A percentile compares a stretch with the other conserved stretches of the same genome.
phyloP scores from a whole-genome alignment of 306 rosid genomes.

The Phaseolus lunatus region DNA sequence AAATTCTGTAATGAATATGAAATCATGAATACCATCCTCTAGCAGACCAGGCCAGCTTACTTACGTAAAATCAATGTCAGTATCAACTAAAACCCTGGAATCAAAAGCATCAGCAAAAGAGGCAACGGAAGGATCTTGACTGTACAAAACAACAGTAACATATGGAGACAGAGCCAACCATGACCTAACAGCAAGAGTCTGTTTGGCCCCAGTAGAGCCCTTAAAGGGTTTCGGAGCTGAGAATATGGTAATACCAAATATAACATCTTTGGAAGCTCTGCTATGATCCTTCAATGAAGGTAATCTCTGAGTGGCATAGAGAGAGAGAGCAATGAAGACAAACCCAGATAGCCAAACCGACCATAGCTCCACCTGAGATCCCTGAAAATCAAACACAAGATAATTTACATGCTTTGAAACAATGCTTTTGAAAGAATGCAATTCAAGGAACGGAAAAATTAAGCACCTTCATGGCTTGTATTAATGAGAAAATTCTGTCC shows the following conservation, averaged over 20 bases:
- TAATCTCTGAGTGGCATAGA: conserved; percentile 71
- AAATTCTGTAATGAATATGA: not conserved
- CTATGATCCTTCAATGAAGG: conserved; percentile 59
- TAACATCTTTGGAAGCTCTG: conserved; percentile 37
- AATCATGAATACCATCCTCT: not conserved
- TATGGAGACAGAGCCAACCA: conserved; percentile 83
- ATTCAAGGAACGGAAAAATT: conserved; percentile 23
- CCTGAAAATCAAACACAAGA: conserved; percentile 55
- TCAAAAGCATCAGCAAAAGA: conserved; percentile 59
- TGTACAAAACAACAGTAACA: conserved; percentile 64
- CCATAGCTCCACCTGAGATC: conserved; percentile 61
- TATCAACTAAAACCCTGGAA: conserved; percentile 76
- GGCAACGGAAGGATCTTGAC: conserved; percentile 74
- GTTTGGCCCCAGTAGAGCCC: conserved; percentile 65
- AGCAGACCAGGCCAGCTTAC: conserved; percentile 25
- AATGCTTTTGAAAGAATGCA: conserved; percentile 26
- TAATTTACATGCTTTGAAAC: conserved; percentile 21
- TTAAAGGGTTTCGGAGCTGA: conserved; percentile 79
- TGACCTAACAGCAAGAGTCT: conserved; percentile 72
- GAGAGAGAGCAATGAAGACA: conserved; percentile 65
- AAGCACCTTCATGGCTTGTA: conserved; percentile 72
- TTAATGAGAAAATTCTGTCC: conserved; percentile 38
- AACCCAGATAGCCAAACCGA: conserved; percentile 88
- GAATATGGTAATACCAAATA: conserved; percentile 59
- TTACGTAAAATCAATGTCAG: conserved; percentile 85